Base-by-base conservation (phyloP, 148 eudicot genomes). In the Chenopodium berlandieri region DNA sequence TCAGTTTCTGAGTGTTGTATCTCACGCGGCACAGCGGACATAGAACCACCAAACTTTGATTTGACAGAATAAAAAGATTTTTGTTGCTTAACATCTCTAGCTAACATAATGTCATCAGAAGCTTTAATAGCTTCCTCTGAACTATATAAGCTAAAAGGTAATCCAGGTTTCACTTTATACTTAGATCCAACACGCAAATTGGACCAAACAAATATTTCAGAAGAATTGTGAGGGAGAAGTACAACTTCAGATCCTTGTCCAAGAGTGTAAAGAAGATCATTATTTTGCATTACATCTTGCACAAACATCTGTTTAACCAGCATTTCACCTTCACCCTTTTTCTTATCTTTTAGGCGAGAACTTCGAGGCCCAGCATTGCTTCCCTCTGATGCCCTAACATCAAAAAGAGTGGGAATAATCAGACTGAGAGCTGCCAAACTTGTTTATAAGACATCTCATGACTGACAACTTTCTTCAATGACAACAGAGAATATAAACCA, bases 341-440 rank as follows among this genome's bases (percentile, higher is more conserved):
- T 90, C 84, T 86, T 96, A 85, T 96, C 95, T 86, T 90, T 96
- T 76, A 96, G 84, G 52, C 99, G 87, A 69, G 98, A 96, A 90
- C 99, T 96, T 85, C 97, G 88, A 44, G 98, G 98, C 81, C 88
- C 95, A 60, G 87, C 60, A 78, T 58, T 73, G 47, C 83, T 78
- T 58, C 89, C 89, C 82, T 70, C 75, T 69, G 93, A 89, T 80
- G 80, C 84, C 81, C 97, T 93, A 85, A 78, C 64, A 85, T 50
- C 54, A 50, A 50, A 13, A 50, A 50, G n/a, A 46, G 56, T 44
- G 4, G 31, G 58, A 73, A 73, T 9, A 47, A 47, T 73, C 56
- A 73, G 31, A 47, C 31, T 22, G 58, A 73, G 31, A 44, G 19
- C 67, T 70, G 79, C 37, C 23, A 56, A 67, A 71, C 68, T 60